Evolutionary conservation across 1,284 basidiomycete species (phyloP).

Genomic region (Wolfiporia cocos): DNA sequence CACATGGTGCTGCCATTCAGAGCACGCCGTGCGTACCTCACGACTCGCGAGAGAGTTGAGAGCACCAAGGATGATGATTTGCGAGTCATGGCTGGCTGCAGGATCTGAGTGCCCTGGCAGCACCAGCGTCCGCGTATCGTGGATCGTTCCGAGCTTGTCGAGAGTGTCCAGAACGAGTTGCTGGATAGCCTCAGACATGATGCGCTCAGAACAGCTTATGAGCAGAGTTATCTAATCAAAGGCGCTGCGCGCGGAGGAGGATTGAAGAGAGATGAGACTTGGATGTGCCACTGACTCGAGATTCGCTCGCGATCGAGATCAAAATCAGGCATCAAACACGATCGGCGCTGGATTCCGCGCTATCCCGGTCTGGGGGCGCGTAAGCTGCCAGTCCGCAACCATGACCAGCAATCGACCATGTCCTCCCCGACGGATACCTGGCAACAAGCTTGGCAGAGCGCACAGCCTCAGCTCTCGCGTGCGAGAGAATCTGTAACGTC

Average conservation of each 20-base stretch:
- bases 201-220: too few relatives aligned
- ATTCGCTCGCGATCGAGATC: too few relatives aligned
- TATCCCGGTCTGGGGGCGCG: too few relatives aligned
- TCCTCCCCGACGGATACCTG: too few relatives aligned
- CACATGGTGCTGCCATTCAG: slow-evolving; percentile 5
- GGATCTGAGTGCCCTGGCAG: slow-evolving; percentile 58
- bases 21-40: slow-evolving; percentile 51
- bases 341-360: too few relatives aligned
- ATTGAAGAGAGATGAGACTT: too few relatives aligned
- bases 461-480: slow-evolving; percentile 45
- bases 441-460: slow-evolving; percentile 59
- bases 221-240: too few relatives aligned
- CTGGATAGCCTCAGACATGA: slow-evolving; percentile 75
- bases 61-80: slow-evolving; percentile 80
- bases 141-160: slow-evolving; percentile 50
- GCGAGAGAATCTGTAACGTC: slow-evolving; percentile 33
- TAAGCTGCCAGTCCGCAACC: too few relatives aligned
- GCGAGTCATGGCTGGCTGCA: slow-evolving; percentile 65
- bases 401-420: too few relatives aligned
- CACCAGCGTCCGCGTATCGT: slow-evolving; percentile 70
- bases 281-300: too few relatives aligned
- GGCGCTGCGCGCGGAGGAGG: too few relatives aligned
- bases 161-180: slow-evolving; percentile 74
- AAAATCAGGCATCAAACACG: too few relatives aligned
- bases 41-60: slow-evolving; percentile 84